phyloP scores from a whole-genome alignment of 176 grass and related monocot genomes.

The Juncus inflexus region DNA sequence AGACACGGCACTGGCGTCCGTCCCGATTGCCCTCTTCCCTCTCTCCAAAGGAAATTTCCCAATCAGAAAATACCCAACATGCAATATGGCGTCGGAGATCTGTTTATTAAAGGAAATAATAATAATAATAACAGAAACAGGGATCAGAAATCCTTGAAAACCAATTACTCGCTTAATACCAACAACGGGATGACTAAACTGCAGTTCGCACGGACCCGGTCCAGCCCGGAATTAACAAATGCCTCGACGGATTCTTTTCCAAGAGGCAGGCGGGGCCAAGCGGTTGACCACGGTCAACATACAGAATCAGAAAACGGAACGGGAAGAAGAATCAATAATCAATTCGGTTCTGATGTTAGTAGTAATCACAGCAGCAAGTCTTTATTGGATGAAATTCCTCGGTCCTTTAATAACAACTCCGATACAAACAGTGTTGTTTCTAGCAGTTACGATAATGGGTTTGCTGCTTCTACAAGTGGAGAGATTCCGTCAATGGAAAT shows the following conservation, averaged over 20 bases:
- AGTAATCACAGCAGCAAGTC: slow-evolving; percentile 49
- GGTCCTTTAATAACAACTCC: slow-evolving; percentile 48
- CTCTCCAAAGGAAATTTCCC: slow-evolving; percentile 36
- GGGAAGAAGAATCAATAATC: slow-evolving; percentile 42
- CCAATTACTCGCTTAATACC: slow-evolving; percentile 31
- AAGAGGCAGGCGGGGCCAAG: slow-evolving; percentile 35
- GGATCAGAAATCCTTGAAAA: slow-evolving; percentile 44
- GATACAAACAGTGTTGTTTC: slow-evolving; percentile 68
- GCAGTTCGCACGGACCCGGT: slow-evolving; percentile 73
- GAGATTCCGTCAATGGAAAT: slow-evolving; percentile 59
- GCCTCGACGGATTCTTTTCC: slow-evolving; percentile 55
- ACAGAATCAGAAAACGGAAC: slow-evolving; percentile 35
- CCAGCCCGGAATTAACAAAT: slow-evolving; percentile 78
- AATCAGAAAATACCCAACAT: slow-evolving; percentile 36
- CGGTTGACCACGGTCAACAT: slow-evolving; percentile 38
- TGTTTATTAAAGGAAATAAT: slow-evolving; percentile 56
- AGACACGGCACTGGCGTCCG: slow-evolving; percentile 60
- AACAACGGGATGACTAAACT: slow-evolving; percentile 47
- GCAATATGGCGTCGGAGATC: slow-evolving; percentile 47
- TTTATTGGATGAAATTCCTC: slow-evolving; percentile 52
- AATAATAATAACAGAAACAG: slow-evolving; percentile 47
- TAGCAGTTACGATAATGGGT: slow-evolving; percentile 55
- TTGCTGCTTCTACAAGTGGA: slow-evolving; percentile 46
- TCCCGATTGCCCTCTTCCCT: slow-evolving; percentile 44
- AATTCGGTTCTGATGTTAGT: slow-evolving; percentile 43